These are phyloP conservation scores for Thelonectria olida DNA, from an alignment of 2,329 filamentous ascomycete species.

Conservation along the genomic window DNA sequence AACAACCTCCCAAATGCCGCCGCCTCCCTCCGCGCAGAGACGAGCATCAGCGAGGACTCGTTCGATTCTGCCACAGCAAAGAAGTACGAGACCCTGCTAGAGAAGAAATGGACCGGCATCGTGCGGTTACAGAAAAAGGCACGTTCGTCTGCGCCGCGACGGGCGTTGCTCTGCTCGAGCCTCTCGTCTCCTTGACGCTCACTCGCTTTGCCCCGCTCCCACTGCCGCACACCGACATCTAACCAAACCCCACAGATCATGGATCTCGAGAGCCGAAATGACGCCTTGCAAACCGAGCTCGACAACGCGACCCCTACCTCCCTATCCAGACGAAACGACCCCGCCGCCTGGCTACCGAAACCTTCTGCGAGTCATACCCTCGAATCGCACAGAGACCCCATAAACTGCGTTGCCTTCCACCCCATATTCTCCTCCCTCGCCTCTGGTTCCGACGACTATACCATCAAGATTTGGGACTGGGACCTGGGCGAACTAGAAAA, in stretches of 20 bases:
- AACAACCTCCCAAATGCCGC: conserved; percentile 77
- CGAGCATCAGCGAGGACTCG: conserved; percentile 72
- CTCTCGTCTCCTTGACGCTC: too few species aligned
- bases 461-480: conserved; percentile 98
- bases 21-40: conserved; percentile 77
- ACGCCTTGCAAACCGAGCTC: conserved; percentile 80
- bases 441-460: conserved; percentile 90
- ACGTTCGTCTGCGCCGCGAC: conserved; percentile 33
- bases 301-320: conserved; percentile 83
- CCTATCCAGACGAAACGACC: conserved; percentile 70
- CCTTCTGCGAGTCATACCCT: conserved; percentile 83
- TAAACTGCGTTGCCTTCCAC: conserved; percentile 92
- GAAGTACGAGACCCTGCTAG: conserved; percentile 92
- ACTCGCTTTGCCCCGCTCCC: conserved; percentile 12
- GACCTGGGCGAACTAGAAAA: conserved; percentile 89
- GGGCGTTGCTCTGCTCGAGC: conserved; percentile 2
- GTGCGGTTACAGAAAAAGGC: conserved; percentile 96
- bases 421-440: conserved; percentile 90
- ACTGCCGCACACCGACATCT: conserved; percentile 16
- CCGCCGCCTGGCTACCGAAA: conserved; percentile 85
- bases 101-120: conserved; percentile 99
- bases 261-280: conserved; percentile 84
- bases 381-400: conserved; percentile 81
- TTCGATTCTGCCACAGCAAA: conserved; percentile 87
- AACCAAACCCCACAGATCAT: conserved; percentile 71